Evolutionary conservation across 106 monocot genomes (phyloP), one percentile per base, ranked within the genome.

Genomic region (Narthecium ossifragum): DNA sequence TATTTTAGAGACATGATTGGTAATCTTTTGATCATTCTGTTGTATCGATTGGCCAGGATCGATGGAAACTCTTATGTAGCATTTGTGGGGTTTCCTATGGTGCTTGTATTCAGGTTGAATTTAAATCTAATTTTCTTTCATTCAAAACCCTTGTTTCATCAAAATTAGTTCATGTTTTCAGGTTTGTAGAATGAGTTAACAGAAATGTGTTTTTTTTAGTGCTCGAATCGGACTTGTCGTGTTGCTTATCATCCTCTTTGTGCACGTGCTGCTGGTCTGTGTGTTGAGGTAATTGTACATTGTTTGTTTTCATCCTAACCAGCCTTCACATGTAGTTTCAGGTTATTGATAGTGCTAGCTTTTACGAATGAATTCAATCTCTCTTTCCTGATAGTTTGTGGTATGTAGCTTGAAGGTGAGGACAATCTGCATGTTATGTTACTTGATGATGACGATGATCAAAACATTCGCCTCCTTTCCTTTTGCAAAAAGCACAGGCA

Each of bases 171-270:
- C 34, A 10, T 26, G 22, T 14, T 26, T 25, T 39, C 39, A 60
- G n/a, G n/a, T n/a, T n/a, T n/a, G n/a, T n/a, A n/a, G n/a, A n/a
- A n/a, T n/a, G n/a, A n/a, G n/a, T n/a, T 29, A 17, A 28, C 20
- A 30, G 34, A 62, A 1, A 45, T 27, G 12, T 55, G 26, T 47
- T 72, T 74, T 26, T 66, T 62, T 9, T 72, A 98, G 98, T 98
- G 98, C 39, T 98, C 91, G 63, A 79, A 87, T 64, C 70, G 64
- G 67, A 82, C 70, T 26, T 98, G 98, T 33, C 71, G 76, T 57
- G 84, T 84, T 20, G 90, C 98, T 34, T 98, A 98, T 74, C 98
- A 98, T 82, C 98, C 98, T 72, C 90, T 98, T 61, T 98, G 98
- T 75, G 98, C 98, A 33, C 90, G 98, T 69, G 91, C 91, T 81